Conservation (phyloP, 768 basidiomycete genomes). For the Suillus clintonianus region DNA sequence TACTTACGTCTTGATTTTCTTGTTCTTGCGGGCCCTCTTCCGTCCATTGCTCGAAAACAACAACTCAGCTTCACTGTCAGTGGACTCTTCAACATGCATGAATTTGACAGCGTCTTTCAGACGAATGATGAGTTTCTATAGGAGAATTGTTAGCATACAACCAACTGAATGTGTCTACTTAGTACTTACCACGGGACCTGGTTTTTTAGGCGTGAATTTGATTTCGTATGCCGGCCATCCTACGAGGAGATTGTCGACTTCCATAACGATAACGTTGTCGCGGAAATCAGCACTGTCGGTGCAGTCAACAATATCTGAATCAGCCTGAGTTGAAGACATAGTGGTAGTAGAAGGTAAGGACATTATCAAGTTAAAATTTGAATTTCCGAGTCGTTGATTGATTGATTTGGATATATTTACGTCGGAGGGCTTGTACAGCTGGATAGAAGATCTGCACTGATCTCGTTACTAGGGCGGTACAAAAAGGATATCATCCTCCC, state of each 20-base stretch:
- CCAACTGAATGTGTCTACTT: neutral
- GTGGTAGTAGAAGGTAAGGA: neutral
- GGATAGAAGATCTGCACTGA: too few relatives aligned
- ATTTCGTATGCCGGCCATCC: constrained; percentile 1
- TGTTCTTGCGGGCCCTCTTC: neutral
- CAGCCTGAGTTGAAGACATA: neutral
- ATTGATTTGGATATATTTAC: too few relatives aligned
- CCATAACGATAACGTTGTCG: neutral
- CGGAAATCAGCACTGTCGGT: neutral
- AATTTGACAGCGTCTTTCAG: neutral
- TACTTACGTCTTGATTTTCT: neutral
- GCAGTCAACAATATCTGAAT: neutral
- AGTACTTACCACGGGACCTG: constrained; percentile 1
- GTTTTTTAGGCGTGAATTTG: constrained; percentile 3
- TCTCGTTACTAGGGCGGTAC: too few relatives aligned
- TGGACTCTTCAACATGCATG: neutral
- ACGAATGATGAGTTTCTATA: neutral
- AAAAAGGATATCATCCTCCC: too few relatives aligned
- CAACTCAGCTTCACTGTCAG: neutral
- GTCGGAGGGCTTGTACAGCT: too few relatives aligned
- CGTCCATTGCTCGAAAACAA: neutral
- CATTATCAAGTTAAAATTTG: neutral
- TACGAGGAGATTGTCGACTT: neutral
- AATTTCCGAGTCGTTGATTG: too few relatives aligned
- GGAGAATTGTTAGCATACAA: neutral